A percentile compares a stretch with the other conserved stretches of the same genome.
phyloP scores from a whole-genome alignment of 495 filamentous ascomycete genomes.

The Lentithecium fluviatile region DNA sequence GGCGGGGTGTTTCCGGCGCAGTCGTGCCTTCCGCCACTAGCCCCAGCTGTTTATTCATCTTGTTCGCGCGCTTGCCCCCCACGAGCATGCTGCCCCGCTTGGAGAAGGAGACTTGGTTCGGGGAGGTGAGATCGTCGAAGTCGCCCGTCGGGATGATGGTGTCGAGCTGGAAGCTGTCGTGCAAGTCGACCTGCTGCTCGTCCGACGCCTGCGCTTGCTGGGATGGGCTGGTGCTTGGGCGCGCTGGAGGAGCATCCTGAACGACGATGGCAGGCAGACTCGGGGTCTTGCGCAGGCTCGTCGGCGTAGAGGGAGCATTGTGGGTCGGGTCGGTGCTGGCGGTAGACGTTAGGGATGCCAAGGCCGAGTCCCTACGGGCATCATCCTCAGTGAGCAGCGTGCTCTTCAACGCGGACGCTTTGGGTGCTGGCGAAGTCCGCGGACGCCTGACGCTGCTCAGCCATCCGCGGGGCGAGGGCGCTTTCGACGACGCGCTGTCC shows the following conservation, averaged over 20 bases:
- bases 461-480: constrained; percentile 28
- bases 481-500: constrained; percentile 11
- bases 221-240: constrained; percentile 11
- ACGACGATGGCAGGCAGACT: constrained; percentile 45
- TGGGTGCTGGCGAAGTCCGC: constrained; percentile 30
- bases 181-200: not conserved
- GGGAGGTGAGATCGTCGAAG: constrained; percentile 53
- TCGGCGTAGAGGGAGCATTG: constrained; percentile 37
- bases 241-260: constrained; percentile 30
- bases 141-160: constrained; percentile 56
- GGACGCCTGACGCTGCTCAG: constrained; percentile 35
- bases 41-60: constrained; percentile 23
- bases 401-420: constrained; percentile 25
- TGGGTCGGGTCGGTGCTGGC: constrained; percentile 49
- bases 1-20: constrained; percentile 23
- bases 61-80: constrained; percentile 51
- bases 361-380: constrained; percentile 55
- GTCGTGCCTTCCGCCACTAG: constrained; percentile 10
- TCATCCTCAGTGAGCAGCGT: constrained; percentile 36
- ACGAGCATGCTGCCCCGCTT: constrained; percentile 67
- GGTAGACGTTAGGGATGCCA: constrained; percentile 51
- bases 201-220: constrained; percentile 3
- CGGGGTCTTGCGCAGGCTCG: constrained; percentile 32
- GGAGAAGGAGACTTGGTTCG: constrained; percentile 57
- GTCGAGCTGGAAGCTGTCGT: constrained; percentile 46